Conservation (phyloP, 2,329 filamentous ascomycete species). For the Ophiognomonia clavigignenti-juglandacearum region DNA sequence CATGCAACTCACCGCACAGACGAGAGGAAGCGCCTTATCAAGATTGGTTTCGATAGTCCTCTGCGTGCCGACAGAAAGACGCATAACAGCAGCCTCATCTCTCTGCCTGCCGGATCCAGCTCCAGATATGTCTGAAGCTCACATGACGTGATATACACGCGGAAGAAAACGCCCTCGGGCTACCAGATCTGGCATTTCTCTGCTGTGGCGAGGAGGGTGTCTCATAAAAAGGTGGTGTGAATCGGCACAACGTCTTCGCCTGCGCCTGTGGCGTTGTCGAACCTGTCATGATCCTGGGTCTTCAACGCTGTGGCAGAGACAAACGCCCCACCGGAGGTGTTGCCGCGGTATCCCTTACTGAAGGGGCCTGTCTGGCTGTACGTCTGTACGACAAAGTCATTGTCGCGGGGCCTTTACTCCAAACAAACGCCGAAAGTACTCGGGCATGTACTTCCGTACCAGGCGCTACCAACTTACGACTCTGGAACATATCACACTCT, state of each 20-base stretch:
- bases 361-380: neutral
- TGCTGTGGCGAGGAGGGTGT: neutral
- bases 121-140: neutral
- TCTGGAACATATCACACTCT: neutral
- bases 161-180: neutral
- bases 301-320: neutral
- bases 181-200: neutral
- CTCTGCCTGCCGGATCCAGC: neutral
- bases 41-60: constrained; percentile 1
- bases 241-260: neutral
- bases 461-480: neutral
- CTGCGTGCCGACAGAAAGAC: neutral
- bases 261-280: neutral
- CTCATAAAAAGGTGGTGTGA: neutral
- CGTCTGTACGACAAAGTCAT: too few species aligned
- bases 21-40: neutral
- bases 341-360: neutral
- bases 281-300: neutral
- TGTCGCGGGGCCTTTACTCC: too few species aligned
- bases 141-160: neutral
- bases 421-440: too few species aligned
- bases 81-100: neutral
- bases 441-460: neutral
- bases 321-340: neutral
- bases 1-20: constrained; percentile 6